Base-by-base conservation (phyloP, 192 early-diverging fungal species). In the Diversispora epigaea region DNA sequence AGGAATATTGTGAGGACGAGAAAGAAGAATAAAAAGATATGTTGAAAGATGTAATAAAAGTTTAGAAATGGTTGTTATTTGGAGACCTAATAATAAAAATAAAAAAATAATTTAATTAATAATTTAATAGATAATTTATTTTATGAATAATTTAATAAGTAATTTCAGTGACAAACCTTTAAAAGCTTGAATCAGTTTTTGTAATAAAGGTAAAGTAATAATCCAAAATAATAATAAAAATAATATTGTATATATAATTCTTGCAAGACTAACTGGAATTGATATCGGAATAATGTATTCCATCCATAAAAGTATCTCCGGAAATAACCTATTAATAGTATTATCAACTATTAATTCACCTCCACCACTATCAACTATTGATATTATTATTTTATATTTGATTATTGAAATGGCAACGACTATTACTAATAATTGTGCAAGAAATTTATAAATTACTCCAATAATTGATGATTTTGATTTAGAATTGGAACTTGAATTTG, bases 11-110 rank as follows among this genome's bases (percentile, higher is more conserved):
- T 92, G 88, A 44, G 87, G 80, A 10, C 86, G 83, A 6, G 86
- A 80, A 5, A 93, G 79, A 56, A 93, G 82, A 32, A 90, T 73
- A 54, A 93, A 57, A n/a, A 93, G 58, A 17, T 89, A 86, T 60
- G 87, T 84, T 5, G 81, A 63, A 3, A 81, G 66, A 9, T 83
- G 79, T 62, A 92, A 67, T 25, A 82, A 22, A 50, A 85, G 50
- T 7, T 47, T 61, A 21, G 79, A 75, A 80, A 83, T 7, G 76
- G 49, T 25, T 45, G 22, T 70, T 58, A 46, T 47, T 12, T 58
- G 22, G 17, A 14, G 15, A 6, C 4, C 22, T 14, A 32, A 39
- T 50, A n/a, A 11, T 32, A 11, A 61, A n/a, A 61, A 12, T 21
- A 10, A 21, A 19, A 6, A 21, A 60, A 60, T 1, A 12, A 61